Percentiles rank a stretch among this genome's conserved stretches.
Evolutionary conservation across 495 filamentous ascomycete genomes (phyloP).

Genomic region (Glarea lozoyensis): DNA sequence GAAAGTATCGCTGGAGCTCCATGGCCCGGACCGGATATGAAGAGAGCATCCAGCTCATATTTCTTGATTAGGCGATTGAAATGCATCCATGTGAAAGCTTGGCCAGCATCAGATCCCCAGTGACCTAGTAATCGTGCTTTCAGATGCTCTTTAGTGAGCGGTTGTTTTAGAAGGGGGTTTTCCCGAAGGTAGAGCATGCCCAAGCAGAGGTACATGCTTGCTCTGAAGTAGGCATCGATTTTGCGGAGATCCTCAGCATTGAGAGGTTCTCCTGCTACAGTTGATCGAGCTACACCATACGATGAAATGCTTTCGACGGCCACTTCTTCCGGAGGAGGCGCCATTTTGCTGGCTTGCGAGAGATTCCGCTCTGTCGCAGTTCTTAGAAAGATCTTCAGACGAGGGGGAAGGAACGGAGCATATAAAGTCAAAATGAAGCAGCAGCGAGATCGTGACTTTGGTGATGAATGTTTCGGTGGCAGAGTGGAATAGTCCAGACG

Average conservation of each 20-base stretch:
- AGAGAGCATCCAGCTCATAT: slow-evolving; percentile 60
- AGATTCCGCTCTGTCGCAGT: no score
- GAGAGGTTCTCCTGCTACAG: slow-evolving; percentile 46
- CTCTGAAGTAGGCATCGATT: slow-evolving; percentile 59
- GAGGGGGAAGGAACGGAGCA: no score
- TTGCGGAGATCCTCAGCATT: slow-evolving; percentile 53
- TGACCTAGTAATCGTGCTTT: slow-evolving; percentile 64
- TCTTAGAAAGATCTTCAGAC: no score
- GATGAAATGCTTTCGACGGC: slow-evolving; percentile 44
- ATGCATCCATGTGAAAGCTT: slow-evolving; percentile 69
- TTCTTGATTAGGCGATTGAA: slow-evolving; percentile 72
- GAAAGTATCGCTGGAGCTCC: slow-evolving; percentile 62
- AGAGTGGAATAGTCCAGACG: no score
- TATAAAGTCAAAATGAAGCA: no score
- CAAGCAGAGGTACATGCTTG: slow-evolving; percentile 61
- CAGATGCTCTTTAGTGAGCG: slow-evolving; percentile 52
- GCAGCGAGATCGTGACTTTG: no score
- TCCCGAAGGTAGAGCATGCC: slow-evolving; percentile 68
- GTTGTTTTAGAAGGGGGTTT: slow-evolving; percentile 57
- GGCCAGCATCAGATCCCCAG: slow-evolving; percentile 65
- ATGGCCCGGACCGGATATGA: slow-evolving; percentile 64
- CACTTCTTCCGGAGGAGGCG: slow-evolving; percentile 22
- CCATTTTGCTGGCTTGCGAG: neutral
- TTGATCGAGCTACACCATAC: slow-evolving; percentile 57
- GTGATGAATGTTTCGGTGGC: no score